Base-by-base conservation (phyloP, 192 early-diverging fungal genomes). In the Coemansia sp. region DNA sequence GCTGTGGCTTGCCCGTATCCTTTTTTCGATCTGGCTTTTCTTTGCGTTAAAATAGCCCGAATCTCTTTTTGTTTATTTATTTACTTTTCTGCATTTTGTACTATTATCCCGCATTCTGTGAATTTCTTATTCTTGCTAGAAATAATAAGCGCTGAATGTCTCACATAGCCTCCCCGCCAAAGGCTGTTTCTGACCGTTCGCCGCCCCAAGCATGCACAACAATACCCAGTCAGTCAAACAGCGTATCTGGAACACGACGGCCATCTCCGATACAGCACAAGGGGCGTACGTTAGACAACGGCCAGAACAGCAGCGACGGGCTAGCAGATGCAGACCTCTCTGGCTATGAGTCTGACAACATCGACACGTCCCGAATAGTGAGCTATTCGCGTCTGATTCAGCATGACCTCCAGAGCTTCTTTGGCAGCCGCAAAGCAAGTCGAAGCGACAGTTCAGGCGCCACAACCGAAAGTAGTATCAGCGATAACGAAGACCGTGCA, bases 281-380 rank as follows among this genome's bases (percentile, higher is more conserved):
- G 13, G 11, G 42, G 14, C 14, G 15, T 13, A 7, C 1, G 42
- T 17, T 45, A 13, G 15, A 45, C 23, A 20, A 9, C 22, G 9
- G 49, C 10, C 49, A 52, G 25, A 15, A 14, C 49, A 25, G 22
- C 49, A 5, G 9, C 49, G 8, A 35, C 14, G 59, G 43, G 59
- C 41, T 25, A n/a, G 15, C 59, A 20, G 59, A 61, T 45, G 10
- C 42, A 45, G 40, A 61, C 3, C 40, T 36, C 19, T 57, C 55
- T 25, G 55, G 34, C 29, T 59, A 19, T 2, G 74, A 67, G 41
- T 71, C 74, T 5, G 74, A 76, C 2, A 23, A 25, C 0, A 35
- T 76, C 15, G 65, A 76, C 36, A 48, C 59, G 2, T 36, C 50
- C 10, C 74, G 65, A 14, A 76, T 76, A 15, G 17, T 76, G 20